Percentiles rank a stretch among this genome's conserved stretches.
These are phyloP conservation scores for Suhomyces kilbournensis DNA, from an alignment of 805 yeast genomes.

Conservation along the genomic window DNA sequence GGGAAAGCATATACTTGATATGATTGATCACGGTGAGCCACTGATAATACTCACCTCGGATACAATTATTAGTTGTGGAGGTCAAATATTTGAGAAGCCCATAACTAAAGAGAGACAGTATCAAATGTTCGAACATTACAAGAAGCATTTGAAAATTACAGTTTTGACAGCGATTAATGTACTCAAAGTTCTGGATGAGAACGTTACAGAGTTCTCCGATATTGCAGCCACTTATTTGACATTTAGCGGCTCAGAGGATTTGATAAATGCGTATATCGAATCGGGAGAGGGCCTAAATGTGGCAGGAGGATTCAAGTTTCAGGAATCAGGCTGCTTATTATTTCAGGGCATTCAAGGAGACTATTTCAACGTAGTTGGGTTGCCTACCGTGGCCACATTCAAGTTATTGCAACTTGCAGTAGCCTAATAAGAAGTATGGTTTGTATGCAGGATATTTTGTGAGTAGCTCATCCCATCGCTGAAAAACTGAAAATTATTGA, in stretches of 20 bases:
- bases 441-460: slow-evolving; percentile 3
- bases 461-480: slow-evolving; percentile 7
- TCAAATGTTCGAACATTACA: slow-evolving; percentile 28
- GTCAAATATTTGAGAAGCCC: slow-evolving; percentile 78
- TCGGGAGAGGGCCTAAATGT: slow-evolving; percentile 74
- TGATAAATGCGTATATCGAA: slow-evolving; percentile 59
- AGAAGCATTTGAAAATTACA: slow-evolving; percentile 15
- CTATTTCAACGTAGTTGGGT: slow-evolving; percentile 80
- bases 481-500: neutral
- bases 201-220: slow-evolving; percentile 3
- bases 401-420: slow-evolving; percentile 34
- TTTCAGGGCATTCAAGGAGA: slow-evolving; percentile 72
- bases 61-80: slow-evolving; percentile 64
- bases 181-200: slow-evolving; percentile 13
- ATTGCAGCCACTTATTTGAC: slow-evolving; percentile 45
- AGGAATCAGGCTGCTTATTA: slow-evolving; percentile 66
- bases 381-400: slow-evolving; percentile 66
- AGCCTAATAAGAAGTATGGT: neutral
- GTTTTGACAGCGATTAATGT: slow-evolving; percentile 37
- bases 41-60: slow-evolving; percentile 62
- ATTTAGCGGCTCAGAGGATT: slow-evolving; percentile 50
- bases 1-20: slow-evolving; percentile 56
- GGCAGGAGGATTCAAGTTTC: slow-evolving; percentile 92
- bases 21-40: slow-evolving; percentile 26
- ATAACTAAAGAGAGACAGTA: slow-evolving; percentile 23